phyloP scores from a whole-genome alignment of 2,329 filamentous ascomycete genomes.

The Harringtonia aguacate region DNA sequence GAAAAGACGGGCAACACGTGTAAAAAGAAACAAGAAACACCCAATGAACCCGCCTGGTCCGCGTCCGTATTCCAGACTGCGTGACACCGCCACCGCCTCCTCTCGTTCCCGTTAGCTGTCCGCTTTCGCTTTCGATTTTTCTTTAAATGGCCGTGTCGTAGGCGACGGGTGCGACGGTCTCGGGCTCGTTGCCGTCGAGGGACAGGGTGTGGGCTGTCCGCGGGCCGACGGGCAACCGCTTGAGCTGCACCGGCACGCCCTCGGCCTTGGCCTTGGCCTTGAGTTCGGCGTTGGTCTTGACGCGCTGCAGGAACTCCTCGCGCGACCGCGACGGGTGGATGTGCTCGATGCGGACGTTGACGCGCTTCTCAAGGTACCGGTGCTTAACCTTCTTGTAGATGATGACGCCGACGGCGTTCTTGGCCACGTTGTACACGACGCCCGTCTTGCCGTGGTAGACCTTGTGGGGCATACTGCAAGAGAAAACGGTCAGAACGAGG shows the following conservation, averaged over 20 bases:
- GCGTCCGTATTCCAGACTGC: neutral
- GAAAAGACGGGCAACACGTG: slow-evolving; percentile 1
- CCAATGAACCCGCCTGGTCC: neutral
- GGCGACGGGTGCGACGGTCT: slow-evolving; percentile 37
- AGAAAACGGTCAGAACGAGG: neutral
- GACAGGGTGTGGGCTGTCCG: slow-evolving; percentile 58
- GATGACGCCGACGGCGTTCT: slow-evolving; percentile 95
- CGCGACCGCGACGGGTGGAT: slow-evolving; percentile 86
- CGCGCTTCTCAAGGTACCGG: slow-evolving; percentile 99
- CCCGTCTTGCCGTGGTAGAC: slow-evolving; percentile 99
- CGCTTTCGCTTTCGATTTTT: neutral
- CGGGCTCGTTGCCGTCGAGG: slow-evolving; percentile 17
- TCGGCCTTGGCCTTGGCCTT: slow-evolving; percentile 89
- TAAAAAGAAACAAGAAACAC: slow-evolving; percentile 5
- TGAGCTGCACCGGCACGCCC: slow-evolving; percentile 80
- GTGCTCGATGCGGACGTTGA: slow-evolving; percentile 99
- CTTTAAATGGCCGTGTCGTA: slow-evolving; percentile 97
- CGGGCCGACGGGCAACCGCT: slow-evolving; percentile 76
- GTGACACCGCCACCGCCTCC: neutral
- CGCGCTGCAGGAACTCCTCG: slow-evolving; percentile 91
- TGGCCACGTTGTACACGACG: slow-evolving; percentile 98
- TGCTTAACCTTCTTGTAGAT: slow-evolving; percentile 99
- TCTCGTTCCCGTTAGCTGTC: neutral
- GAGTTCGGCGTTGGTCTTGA: slow-evolving; percentile 91
- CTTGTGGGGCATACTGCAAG: slow-evolving; percentile 87